Base-by-base conservation (phyloP, 1,284 basidiomycete species). In the Rhodofomes roseus region DNA sequence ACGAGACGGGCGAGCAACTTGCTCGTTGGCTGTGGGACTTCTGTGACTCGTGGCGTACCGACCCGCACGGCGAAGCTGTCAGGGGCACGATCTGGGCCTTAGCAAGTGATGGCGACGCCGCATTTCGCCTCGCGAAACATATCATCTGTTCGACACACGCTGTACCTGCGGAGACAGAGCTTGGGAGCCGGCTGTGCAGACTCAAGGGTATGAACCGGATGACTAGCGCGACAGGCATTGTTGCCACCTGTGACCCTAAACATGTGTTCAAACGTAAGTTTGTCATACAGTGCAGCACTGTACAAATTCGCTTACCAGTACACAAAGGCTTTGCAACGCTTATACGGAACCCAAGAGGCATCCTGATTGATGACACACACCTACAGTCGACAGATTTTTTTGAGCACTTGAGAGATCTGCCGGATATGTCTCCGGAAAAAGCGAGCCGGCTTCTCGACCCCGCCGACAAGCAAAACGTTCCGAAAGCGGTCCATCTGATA, bases 401-500 rank as follows among this genome's bases (percentile, higher is more conserved):
- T 23, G 31, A 4, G 31, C 31, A 50, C 12, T 25, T 29, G 9
- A 23, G n/a, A 16, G 11, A 23, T 31, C 50, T 36, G 14, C 50
- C 20, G 18, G 29, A 23, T 18, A 36, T 51, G 50, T 29, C 27
- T 36, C 9, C 12, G 8, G 8, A n/a, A 36, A 4, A 51, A 20
- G 50, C 31, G 5, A 12, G 20, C 6, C 29, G 27, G 18, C 29
- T 51, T 22, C 50, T 51, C 27, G 50, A 51, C 18, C 50, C 50
- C 7, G 50, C 50, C 34, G 50, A 51, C 50, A 51, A 51, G 50
- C 50, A 51, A 37, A 51, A 51, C 27, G 50, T 51, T 7, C 50
- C 50, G 22, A 51, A 51, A 20, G 50, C 50, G 2, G 50, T 51
- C 18, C 4, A 36, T 14, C 16, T 51, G n/a, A 2, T 51, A 5